Percentiles rank a stretch among this genome's conserved stretches.
phyloP scores from a whole-genome alignment of 2,329 filamentous ascomycete genomes.

The Uncinocarpus reesii region DNA sequence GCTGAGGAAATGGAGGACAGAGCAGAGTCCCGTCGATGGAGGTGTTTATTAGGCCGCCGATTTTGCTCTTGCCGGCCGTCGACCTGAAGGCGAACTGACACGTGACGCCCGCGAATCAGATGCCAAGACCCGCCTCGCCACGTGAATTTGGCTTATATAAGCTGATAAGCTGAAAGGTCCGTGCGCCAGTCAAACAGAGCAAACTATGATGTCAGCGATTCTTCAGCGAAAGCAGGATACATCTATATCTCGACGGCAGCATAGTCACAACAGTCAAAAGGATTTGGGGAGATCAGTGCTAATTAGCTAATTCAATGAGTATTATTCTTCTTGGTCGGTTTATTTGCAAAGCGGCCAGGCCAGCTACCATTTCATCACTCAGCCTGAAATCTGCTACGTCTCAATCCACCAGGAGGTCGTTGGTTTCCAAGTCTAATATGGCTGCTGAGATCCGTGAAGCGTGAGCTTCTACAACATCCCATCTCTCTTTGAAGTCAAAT shows the following conservation, averaged over 20 bases:
- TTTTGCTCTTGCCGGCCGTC: conserved; percentile 8
- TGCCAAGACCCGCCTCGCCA: neutral
- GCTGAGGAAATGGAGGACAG: neutral
- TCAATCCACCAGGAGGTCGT: neutral
- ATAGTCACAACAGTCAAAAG: no score
- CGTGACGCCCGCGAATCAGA: conserved; percentile 3
- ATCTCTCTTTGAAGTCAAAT: neutral
- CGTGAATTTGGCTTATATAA: conserved; percentile 3
- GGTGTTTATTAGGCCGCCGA: conserved; percentile 7
- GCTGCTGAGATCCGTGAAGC: conserved; percentile 13
- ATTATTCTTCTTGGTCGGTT: no score
- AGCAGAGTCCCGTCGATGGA: neutral
- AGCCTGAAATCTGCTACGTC: no score
- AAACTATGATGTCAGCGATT: conserved; percentile 12
- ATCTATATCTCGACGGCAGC: no score
- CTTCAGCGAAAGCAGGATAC: neutral
- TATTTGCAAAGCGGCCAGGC: no score
- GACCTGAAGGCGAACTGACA: neutral
- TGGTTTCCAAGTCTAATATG: neutral
- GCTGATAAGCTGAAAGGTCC: neutral
- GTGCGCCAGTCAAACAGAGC: conserved; percentile 1
- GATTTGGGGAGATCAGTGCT: no score
- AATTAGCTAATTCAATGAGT: no score
- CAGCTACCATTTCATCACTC: no score
- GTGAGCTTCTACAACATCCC: conserved; percentile 7